phyloP scores from a whole-genome alignment of 331 rosid genomes.

The Malus hybrid region DNA sequence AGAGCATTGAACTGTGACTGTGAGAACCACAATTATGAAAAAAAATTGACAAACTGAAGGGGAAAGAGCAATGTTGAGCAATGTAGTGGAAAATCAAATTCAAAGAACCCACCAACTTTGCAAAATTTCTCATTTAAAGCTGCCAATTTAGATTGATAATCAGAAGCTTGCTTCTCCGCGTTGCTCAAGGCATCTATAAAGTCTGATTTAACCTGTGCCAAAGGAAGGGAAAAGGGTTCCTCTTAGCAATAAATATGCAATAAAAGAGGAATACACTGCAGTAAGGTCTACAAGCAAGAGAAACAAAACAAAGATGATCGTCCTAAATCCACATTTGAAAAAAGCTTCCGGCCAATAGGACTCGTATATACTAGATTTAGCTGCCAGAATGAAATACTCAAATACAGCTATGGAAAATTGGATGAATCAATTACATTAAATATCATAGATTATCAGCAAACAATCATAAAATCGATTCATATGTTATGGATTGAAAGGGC shows the following conservation, averaged over 20 bases:
- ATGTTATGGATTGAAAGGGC: neutral
- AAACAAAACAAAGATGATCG: neutral
- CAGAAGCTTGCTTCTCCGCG: constrained; percentile 72
- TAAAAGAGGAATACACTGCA: neutral
- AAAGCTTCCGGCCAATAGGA: neutral
- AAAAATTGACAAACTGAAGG: neutral
- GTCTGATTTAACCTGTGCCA: constrained; percentile 69
- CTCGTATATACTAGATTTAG: neutral
- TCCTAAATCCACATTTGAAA: neutral
- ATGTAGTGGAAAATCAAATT: neutral
- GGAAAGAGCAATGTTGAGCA: neutral
- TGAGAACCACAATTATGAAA: neutral
- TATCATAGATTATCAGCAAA: neutral
- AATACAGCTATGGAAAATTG: neutral
- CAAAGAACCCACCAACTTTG: constrained; percentile 54
- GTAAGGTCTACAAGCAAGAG: neutral
- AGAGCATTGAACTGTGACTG: neutral
- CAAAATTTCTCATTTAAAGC: constrained; percentile 38
- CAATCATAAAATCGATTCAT: too few species aligned
- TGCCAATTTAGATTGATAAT: constrained; percentile 51
- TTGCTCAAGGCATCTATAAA: constrained; percentile 68
- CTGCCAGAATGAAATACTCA: neutral
- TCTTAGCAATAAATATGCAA: neutral
- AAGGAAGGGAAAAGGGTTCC: neutral
- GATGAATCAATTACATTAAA: neutral